phyloP scores from a whole-genome alignment of 352 stramenopile species.

The Globisporangium nunn region DNA sequence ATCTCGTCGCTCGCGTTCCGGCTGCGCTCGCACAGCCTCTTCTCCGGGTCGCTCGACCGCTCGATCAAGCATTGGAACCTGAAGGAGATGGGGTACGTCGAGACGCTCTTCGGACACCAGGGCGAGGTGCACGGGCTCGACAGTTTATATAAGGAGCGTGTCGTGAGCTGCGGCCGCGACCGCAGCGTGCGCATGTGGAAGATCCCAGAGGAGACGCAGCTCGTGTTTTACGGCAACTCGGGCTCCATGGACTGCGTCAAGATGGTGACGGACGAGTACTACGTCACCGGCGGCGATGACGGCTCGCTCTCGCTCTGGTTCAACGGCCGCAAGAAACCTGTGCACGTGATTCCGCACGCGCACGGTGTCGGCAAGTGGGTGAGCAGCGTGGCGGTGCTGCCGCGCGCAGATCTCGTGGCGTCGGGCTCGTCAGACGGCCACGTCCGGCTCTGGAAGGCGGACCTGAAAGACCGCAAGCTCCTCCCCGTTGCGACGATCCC shows the following conservation, averaged over 20 bases:
- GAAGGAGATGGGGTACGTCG: slow-evolving; percentile 93
- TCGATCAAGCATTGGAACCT: slow-evolving; percentile 95
- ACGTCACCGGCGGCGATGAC: slow-evolving; percentile 89
- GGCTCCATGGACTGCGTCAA: slow-evolving; percentile 89
- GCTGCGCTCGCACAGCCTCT: slow-evolving; percentile 85
- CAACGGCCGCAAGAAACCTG: slow-evolving; percentile 91
- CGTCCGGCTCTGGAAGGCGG: slow-evolving; percentile 88
- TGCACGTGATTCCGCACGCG: slow-evolving; percentile 71
- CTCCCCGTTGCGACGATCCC: slow-evolving; percentile 64
- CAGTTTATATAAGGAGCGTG: slow-evolving; percentile 84
- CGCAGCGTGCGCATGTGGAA: slow-evolving; percentile 93
- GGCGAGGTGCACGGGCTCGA: slow-evolving; percentile 88
- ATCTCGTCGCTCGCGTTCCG: slow-evolving; percentile 86
- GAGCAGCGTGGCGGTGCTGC: slow-evolving; percentile 83
- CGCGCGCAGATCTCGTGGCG: slow-evolving; percentile 87
- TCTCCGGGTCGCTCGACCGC: slow-evolving; percentile 89
- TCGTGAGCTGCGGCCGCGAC: slow-evolving; percentile 88
- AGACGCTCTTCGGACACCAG: slow-evolving; percentile 93
- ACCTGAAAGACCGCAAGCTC: slow-evolving; percentile 63
- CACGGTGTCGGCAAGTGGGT: slow-evolving; percentile 89
- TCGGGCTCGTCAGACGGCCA: slow-evolving; percentile 89
- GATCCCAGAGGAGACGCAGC: slow-evolving; percentile 92
- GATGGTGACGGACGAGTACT: slow-evolving; percentile 91
- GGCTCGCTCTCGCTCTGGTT: slow-evolving; percentile 90
- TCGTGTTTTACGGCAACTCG: slow-evolving; percentile 90